Conservation (phyloP, 371 early-diverging fungal species). For the Synchytrium microbalum region DNA sequence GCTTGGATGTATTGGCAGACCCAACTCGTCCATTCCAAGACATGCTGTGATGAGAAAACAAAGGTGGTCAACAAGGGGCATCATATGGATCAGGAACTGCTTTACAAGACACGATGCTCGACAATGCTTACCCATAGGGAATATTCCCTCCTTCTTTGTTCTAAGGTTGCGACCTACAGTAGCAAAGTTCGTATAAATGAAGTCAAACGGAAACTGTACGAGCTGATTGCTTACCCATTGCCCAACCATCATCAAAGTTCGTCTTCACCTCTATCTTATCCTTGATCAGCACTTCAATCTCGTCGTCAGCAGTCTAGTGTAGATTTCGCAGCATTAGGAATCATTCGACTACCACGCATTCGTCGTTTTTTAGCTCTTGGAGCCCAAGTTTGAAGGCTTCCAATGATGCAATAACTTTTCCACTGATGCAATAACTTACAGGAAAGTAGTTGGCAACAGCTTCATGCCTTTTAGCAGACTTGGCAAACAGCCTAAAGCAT, state of each 20-base stretch:
- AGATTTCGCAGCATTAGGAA: too few relatives aligned
- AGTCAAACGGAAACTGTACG: too few relatives aligned
- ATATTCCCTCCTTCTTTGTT: not conserved
- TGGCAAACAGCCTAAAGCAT: too few relatives aligned
- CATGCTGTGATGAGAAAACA: too few relatives aligned
- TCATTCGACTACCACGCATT: too few relatives aligned
- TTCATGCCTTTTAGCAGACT: not conserved
- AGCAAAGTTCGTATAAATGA: too few relatives aligned
- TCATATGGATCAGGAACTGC: too few relatives aligned
- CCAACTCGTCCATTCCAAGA: not conserved
- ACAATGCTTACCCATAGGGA: too few relatives aligned
- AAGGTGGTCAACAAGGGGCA: too few relatives aligned
- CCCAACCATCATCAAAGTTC: not conserved
- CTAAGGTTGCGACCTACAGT: too few relatives aligned
- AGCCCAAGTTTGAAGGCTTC: not conserved
- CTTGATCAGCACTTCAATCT: not conserved
- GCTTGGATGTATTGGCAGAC: not conserved
- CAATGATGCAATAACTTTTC: not conserved
- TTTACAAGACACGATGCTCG: too few relatives aligned
- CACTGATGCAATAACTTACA: not conserved
- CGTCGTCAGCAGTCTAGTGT: not conserved
- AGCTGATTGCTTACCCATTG: not conserved
- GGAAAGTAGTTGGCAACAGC: not conserved
- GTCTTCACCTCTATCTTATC: not conserved
- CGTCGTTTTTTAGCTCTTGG: too few relatives aligned